phyloP scores from a whole-genome alignment of 129 eudicot species.

The Silybum marianum region DNA sequence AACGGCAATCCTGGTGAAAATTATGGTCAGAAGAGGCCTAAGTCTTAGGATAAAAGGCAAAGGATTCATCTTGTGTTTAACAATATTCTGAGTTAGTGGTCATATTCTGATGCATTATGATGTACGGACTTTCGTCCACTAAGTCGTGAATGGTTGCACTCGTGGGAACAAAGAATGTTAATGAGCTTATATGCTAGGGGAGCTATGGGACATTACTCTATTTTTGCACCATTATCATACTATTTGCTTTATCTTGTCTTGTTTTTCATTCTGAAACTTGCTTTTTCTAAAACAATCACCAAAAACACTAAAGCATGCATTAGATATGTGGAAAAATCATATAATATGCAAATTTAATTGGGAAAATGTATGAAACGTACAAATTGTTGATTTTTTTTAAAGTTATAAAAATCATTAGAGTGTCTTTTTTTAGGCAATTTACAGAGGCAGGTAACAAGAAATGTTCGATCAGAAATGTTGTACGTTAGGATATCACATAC shows the following conservation, averaged over 20 bases:
- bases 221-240: background rate
- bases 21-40: background rate
- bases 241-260: background rate
- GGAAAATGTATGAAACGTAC: background rate
- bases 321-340: background rate
- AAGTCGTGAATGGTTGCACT: background rate
- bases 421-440: background rate
- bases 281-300: background rate
- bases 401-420: background rate
- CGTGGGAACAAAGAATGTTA: background rate
- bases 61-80: background rate
- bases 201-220: background rate
- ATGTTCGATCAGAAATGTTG: background rate
- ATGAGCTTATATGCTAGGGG: background rate
- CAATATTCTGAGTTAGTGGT: background rate
- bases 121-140: background rate
- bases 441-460: background rate
- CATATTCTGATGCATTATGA: background rate
- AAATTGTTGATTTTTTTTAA: background rate
- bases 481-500: background rate
- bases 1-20: background rate
- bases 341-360: background rate
- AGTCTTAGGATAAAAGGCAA: background rate
- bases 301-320: background rate
- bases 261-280: background rate